Base-by-base conservation (phyloP, 1,284 basidiomycete species). In the Naganishia liquefaciens region DNA sequence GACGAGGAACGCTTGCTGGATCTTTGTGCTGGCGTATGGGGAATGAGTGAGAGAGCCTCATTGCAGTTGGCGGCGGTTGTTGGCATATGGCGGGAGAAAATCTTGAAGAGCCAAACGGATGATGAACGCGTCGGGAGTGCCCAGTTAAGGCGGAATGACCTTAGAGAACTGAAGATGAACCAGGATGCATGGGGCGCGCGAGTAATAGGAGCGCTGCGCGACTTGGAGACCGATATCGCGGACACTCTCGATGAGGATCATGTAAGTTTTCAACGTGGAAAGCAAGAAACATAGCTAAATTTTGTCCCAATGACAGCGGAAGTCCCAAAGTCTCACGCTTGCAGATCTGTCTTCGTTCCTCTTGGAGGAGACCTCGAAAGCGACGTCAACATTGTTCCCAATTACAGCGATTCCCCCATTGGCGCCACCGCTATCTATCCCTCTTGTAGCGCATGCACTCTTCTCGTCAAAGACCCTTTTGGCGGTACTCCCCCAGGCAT, bases 11-110 rank as follows among this genome's bases (percentile, higher is more conserved):
- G 74, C 54, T 66, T 79, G n/a, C 62, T 78, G 5, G 73, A 75
- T n/a, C 65, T 68, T 17, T 78, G 77, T 54, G 67, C 73, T 27
- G 70, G 72, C 17, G 66, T 78, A 5, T 79, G 78, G 78, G 74
- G 72, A 1, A 71, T 77, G 17, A 68, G 71, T 23, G 68, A 68
- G 33, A 75, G 77, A 52, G 71, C 72, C 57, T 72, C 77, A 55
- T 68, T 70, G 25, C 73, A 76, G 67, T 58, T 76, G 6, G 74
- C 73, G 40, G 68, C 50, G 1, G 42, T 75, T 1, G 55, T 74
- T 10, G 43, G 63, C 10, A 63, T 70, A 30, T 79, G 77, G 77
- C 66, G 65, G 2, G 68, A 70, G 28, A 68, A 61, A 17, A 63
- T 77, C 30, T 74, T 72, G 1, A 66, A 49, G 30, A 49, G 44